Conservation (phyloP, 495 filamentous ascomycete genomes). For the Talaromyces thailandensis region DNA sequence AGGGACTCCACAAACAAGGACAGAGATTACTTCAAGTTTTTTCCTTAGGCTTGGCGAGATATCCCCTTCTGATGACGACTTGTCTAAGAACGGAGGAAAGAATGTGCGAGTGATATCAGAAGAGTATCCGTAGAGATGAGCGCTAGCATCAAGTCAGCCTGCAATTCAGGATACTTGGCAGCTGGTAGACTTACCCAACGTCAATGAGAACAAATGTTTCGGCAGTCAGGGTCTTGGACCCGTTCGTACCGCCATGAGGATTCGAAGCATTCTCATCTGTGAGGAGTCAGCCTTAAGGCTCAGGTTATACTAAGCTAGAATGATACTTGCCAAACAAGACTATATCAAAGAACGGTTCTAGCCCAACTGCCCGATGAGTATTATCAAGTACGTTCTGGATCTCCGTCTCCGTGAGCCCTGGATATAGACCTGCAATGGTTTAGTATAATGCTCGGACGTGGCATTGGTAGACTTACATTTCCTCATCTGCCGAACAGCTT, state of each 20-base stretch:
- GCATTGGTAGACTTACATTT: conserved; percentile 20
- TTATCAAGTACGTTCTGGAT: conserved; percentile 40
- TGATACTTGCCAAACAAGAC: conserved; percentile 35
- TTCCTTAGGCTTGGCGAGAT: conserved; percentile 19
- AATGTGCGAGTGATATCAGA: conserved; percentile 51
- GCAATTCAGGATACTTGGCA: not conserved
- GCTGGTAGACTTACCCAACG: conserved; percentile 31
- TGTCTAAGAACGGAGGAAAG: conserved; percentile 28
- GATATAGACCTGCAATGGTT: conserved; percentile 23
- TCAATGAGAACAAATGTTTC: conserved; percentile 48
- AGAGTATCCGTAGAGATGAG: conserved; percentile 47
- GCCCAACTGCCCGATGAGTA: conserved; percentile 33
- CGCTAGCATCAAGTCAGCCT: conserved; percentile 19
- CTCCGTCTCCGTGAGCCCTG: conserved; percentile 41
- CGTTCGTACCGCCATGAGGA: conserved; percentile 45
- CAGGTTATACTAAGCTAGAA: not conserved
- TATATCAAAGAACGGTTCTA: conserved; percentile 47
- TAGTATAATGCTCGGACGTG: not conserved
- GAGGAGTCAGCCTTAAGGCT: not conserved
- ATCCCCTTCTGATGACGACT: conserved; percentile 8
- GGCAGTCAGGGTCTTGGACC: conserved; percentile 32
- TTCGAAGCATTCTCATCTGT: conserved; percentile 41
- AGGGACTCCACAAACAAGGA: not conserved
- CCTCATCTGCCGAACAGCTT: conserved; percentile 43
- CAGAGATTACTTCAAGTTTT: conserved; percentile 21